Conservation (phyloP, 208 protist genomes). For the Crithidia thermophila region DNA sequence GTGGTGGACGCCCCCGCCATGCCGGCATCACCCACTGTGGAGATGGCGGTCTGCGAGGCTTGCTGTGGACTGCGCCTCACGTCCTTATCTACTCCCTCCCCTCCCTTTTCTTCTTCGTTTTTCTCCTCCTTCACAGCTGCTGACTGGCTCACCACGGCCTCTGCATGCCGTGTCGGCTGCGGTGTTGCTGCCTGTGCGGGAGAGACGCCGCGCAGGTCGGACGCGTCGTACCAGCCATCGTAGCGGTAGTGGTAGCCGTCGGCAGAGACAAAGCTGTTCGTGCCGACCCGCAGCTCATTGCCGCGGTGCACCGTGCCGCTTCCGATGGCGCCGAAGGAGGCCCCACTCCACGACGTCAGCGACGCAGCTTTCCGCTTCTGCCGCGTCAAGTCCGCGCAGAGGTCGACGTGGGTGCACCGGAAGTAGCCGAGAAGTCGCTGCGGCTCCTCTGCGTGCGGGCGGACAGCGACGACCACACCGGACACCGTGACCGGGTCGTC, state of each 20-base stretch:
- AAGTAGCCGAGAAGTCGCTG: conserved; percentile 59
- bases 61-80: neutral
- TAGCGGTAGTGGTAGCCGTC: conserved; percentile 70
- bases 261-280: conserved; percentile 38
- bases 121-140: too few relatives aligned
- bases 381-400: conserved; percentile 19
- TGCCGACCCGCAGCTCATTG: conserved; percentile 31
- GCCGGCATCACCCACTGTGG: too few relatives aligned
- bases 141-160: too few relatives aligned
- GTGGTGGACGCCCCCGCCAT: too few relatives aligned
- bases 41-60: neutral
- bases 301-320: conserved; percentile 31
- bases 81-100: neutral
- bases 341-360: conserved; percentile 28
- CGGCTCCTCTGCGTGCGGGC: conserved; percentile 51
- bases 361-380: conserved; percentile 18
- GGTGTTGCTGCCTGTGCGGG: neutral
- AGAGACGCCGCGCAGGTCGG: neutral
- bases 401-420: conserved; percentile 44
- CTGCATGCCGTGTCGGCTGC: too few relatives aligned
- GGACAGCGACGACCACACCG: conserved; percentile 45
- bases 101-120: too few relatives aligned
- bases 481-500: conserved; percentile 29
- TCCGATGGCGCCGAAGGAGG: conserved; percentile 6
- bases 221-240: conserved; percentile 73